Base-by-base conservation (phyloP, 2,329 filamentous ascomycete genomes). In the Stemphylium lycopersici region DNA sequence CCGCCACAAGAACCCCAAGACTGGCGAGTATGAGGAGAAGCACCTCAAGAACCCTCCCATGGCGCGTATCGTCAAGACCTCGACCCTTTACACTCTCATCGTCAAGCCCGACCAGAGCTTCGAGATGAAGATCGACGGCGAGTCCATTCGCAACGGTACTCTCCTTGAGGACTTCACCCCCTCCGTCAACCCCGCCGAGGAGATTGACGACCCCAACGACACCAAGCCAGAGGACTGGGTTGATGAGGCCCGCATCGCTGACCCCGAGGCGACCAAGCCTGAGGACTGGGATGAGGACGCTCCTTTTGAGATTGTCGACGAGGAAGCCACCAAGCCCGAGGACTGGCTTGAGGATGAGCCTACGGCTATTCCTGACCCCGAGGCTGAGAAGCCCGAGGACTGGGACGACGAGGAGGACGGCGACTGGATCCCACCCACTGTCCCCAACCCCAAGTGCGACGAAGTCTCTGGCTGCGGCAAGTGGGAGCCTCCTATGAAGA, bases 1-100 rank as follows among this genome's bases (percentile, higher is more conserved):
- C 87, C 95, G 96, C 81, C 95, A 99, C 90, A 99, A 98, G 90
- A 99, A 98, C 87, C 95, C 95, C 76, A 97, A 96, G 90, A 97
- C 92, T 41, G 93, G 93, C 82, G 91, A 97, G 80, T 99, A 99
- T 74, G 93, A 99, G 86, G 95, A 99, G 90, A 99, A 99, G 89
- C 95, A 99, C 81, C 85, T 99, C 62, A 87, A 85, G 76, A 85
- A 84, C 70, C 89, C 93, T 63, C 93, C 95, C 58, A 84, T 88
- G 55, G 93, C 93, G 75, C 90, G 88, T 76, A 95, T 96, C 72
- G 84, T 87, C 82, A 98, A 97, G 88, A 89, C 91, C 61, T 90
- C 90, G 61, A 89, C 93, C 78, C 89, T 99, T 61, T 99, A 99
- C 85, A 98, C 95, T 58, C 85, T 99, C 69, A 91, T 97, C 69